Percentiles rank a stretch among this genome's conserved stretches.
These are phyloP conservation scores for Mycena vulgaris DNA, from an alignment of 768 basidiomycete genomes.

Conservation along the genomic window DNA sequence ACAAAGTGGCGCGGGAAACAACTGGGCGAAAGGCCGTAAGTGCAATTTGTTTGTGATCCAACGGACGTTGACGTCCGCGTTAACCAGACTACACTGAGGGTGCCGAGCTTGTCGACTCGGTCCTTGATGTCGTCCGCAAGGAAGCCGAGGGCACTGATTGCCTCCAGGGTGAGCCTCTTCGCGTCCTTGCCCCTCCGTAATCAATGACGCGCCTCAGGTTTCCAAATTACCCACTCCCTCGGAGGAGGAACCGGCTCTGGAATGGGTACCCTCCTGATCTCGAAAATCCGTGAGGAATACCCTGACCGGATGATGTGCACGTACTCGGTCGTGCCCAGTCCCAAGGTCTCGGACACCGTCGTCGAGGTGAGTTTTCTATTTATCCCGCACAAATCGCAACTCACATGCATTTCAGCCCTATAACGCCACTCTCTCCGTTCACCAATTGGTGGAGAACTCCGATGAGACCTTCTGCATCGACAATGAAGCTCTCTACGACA, in stretches of 20 bases:
- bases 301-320: slow-evolving; percentile 99
- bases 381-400: not conserved
- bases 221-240: slow-evolving; percentile 99
- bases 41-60: not conserved
- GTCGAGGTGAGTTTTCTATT: slow-evolving; percentile 79
- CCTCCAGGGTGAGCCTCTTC: slow-evolving; percentile 81
- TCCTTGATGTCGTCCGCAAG: slow-evolving; percentile 98
- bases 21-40: slow-evolving; percentile 99
- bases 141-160: slow-evolving; percentile 98
- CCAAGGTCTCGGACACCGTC: slow-evolving; percentile 98
- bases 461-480: slow-evolving; percentile 99
- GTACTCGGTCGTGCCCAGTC: slow-evolving; percentile 97
- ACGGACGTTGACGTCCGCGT: not conserved
- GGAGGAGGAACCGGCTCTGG: slow-evolving; percentile 99
- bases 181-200: not conserved
- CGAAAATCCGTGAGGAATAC: slow-evolving; percentile 99
- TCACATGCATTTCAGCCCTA: slow-evolving; percentile 75
- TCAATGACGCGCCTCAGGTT: slow-evolving; percentile 66
- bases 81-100: slow-evolving; percentile 89
- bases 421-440: slow-evolving; percentile 98
- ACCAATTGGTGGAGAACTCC: slow-evolving; percentile 99
- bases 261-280: slow-evolving; percentile 99
- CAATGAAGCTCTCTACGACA: slow-evolving; percentile 99
- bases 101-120: slow-evolving; percentile 98
- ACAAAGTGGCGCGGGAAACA: slow-evolving; percentile 98